Percentiles rank a stretch among this genome's conserved stretches.
Evolutionary conservation across 805 yeast genomes (phyloP).

Genomic region (Barnettozyma pratensis): DNA sequence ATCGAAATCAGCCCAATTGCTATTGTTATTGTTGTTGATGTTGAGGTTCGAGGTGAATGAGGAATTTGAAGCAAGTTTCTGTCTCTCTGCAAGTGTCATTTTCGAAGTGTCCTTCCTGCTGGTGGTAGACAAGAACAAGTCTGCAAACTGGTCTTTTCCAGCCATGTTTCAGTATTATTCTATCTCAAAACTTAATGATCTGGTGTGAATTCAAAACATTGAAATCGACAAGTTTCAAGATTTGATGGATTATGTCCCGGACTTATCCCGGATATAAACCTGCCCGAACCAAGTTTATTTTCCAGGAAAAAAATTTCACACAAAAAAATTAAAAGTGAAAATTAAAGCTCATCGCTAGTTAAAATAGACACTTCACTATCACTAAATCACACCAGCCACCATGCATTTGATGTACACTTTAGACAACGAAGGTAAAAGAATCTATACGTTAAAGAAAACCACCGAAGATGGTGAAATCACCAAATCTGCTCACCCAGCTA

Average conservation of each 20-base stretch:
- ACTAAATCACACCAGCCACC: slow-evolving; percentile 15
- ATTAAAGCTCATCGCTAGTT: slow-evolving; percentile 4
- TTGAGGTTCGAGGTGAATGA: not conserved
- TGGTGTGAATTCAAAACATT: too few relatives aligned
- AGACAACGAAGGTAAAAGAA: slow-evolving; percentile 92
- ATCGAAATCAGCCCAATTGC: slow-evolving; percentile 35
- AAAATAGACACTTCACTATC: not conserved
- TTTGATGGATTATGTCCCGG: too few relatives aligned
- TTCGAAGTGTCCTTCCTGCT: slow-evolving; percentile 24
- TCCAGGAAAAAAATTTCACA: slow-evolving; percentile 1
- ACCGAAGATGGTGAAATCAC: slow-evolving; percentile 91
- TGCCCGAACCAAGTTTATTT: slow-evolving; percentile 1
- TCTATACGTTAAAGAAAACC: slow-evolving; percentile 82
- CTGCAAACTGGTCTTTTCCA: slow-evolving; percentile 24
- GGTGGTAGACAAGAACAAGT: slow-evolving; percentile 17
- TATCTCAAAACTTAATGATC: too few relatives aligned
- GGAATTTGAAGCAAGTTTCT: slow-evolving; percentile 16
- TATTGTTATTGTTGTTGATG: not conserved
- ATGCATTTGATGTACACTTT: slow-evolving; percentile 99
- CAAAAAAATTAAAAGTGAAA: not conserved
- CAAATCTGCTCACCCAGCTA: slow-evolving; percentile 98
- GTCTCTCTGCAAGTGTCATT: slow-evolving; percentile 32
- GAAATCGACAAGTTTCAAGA: not conserved
- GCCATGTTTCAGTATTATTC: not conserved
- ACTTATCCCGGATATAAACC: not conserved